Evolutionary conservation across 1,139 yeast genomes (phyloP), one percentile per base, ranked within the genome.

Genomic region (Taphrina deformans): DNA sequence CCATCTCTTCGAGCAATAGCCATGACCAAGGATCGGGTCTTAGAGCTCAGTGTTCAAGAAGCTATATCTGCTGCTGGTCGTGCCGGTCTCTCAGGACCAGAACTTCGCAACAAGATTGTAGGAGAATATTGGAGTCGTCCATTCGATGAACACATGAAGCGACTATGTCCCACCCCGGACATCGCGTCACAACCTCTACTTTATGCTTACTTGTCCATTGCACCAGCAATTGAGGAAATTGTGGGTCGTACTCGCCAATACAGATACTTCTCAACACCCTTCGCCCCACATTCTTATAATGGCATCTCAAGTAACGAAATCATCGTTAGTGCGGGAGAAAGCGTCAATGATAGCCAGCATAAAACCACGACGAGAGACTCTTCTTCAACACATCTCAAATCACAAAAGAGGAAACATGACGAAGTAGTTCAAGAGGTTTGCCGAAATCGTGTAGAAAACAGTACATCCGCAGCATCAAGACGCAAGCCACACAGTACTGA

Each of bases 91-190:
- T 38, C 48, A 10, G 58, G 58, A 3, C 58, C 58, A 26, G 33
- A 38, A 23, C 31, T 53, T 23, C 48, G 48, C n/a, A n/a, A 18
- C 7, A 14, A 16, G 21, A 16, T 38, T 14, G 58, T 53, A 9
- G 48, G 58, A 2, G 24, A 38, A 4, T 26, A 35, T 7, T 53
- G 58, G 58, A 6, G 24, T 14, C 45, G 58, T 4, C 58, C 58
- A 12, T 53, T 53, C 23, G 58, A 53, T 24, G 58, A 53, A 18
- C 16, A 53, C 7, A 53, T 53, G 12, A 53, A 53, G 35, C 29
- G 58, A 14, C 45, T 53, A 6, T 48, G 53, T 48, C 53, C 53
- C 7, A 33, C 45, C 2, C 48, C 48, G 23, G 33, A 23, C 10
- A 24, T 31, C 7, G 45, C 45, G 1, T 24, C 31, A 3, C 45